Conservation (phyloP, 2,329 filamentous ascomycete genomes). For the Penicillium sp. region DNA sequence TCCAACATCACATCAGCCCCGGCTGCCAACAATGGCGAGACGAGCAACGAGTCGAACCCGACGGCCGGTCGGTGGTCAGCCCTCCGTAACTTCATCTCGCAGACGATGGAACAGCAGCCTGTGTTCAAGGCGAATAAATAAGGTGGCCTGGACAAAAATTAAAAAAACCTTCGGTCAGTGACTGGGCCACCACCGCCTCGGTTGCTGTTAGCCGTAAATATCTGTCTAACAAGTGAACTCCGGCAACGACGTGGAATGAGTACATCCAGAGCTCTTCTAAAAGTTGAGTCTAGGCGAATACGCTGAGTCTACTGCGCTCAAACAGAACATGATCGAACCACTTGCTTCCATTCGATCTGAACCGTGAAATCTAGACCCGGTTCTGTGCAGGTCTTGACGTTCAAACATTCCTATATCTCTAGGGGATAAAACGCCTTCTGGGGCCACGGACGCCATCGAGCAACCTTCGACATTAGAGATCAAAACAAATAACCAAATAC, state of each 20-base stretch:
- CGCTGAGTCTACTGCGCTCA: neutral
- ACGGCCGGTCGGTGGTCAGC: slow-evolving; percentile 72
- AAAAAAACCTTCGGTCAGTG: neutral
- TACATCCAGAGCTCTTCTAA: neutral
- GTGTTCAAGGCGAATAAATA: slow-evolving; percentile 57
- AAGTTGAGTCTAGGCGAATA: neutral
- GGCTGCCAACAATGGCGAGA: slow-evolving; percentile 24
- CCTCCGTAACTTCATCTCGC: slow-evolving; percentile 76
- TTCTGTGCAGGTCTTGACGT: neutral
- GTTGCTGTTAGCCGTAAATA: neutral
- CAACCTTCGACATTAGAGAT: neutral
- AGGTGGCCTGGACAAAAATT: neutral
- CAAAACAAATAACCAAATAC: neutral
- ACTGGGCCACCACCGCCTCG: neutral
- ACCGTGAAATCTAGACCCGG: neutral
- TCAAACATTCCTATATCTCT: neutral
- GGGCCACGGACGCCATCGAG: neutral
- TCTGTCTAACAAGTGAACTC: neutral
- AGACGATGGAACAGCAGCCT: slow-evolving; percentile 84
- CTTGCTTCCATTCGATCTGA: neutral
- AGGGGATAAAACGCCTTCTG: neutral
- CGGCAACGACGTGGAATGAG: neutral
- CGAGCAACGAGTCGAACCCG: slow-evolving; percentile 20
- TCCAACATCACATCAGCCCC: slow-evolving; percentile 37
- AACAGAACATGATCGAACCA: neutral